A percentile compares a stretch with the other conserved stretches of the same genome.
phyloP scores from a whole-genome alignment of 208 protist genomes.

The Leishmania mexicana region DNA sequence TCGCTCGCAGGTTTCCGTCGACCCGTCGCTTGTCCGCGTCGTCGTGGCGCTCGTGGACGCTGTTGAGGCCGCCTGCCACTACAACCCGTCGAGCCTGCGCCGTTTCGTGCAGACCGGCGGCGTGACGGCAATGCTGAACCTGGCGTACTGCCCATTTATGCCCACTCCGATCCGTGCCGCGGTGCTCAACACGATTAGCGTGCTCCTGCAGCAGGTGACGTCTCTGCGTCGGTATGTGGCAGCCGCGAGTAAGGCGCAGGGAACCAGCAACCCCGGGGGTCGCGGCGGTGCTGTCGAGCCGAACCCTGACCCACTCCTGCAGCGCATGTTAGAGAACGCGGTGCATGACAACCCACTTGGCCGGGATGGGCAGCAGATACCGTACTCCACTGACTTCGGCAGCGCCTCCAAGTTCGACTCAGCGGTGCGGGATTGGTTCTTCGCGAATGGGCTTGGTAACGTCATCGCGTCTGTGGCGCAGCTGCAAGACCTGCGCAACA shows the following conservation, averaged over 20 bases:
- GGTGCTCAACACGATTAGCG: conserved; percentile 82
- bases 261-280: neutral
- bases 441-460: conserved; percentile 72
- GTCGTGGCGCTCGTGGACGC: conserved; percentile 75
- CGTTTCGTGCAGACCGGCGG: conserved; percentile 79
- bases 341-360: conserved; percentile 48
- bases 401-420: conserved; percentile 90
- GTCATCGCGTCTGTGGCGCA: conserved; percentile 68
- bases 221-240: conserved; percentile 52
- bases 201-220: conserved; percentile 86
- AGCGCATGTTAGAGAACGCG: conserved; percentile 72
- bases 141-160: conserved; percentile 73
- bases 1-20: conserved; percentile 36
- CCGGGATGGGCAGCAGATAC: conserved; percentile 28
- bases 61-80: conserved; percentile 88
- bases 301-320: conserved; percentile 45
- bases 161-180: conserved; percentile 63
- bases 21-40: conserved; percentile 47
- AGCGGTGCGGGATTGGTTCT: conserved; percentile 84
- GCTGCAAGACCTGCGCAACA: conserved; percentile 47
- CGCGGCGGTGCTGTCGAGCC: conserved; percentile 13
- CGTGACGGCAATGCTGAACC: conserved; percentile 69
- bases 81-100: conserved; percentile 70
- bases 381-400: conserved; percentile 78
- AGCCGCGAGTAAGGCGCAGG: conserved; percentile 19